These are phyloP conservation scores for Pyrus hybrid DNA, from an alignment of 331 rosid genomes.

Conservation along the genomic window DNA sequence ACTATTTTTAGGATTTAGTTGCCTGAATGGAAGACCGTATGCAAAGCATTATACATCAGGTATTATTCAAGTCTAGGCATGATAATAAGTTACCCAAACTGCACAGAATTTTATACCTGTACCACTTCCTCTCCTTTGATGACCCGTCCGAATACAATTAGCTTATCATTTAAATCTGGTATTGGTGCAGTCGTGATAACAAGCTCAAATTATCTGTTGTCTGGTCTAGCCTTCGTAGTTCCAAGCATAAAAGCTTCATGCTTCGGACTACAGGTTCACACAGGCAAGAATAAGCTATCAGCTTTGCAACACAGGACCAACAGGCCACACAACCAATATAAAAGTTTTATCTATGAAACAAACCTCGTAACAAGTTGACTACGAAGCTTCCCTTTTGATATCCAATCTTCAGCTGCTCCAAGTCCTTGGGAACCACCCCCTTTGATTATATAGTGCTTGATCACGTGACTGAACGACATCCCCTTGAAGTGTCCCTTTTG, in stretches of 20 bases:
- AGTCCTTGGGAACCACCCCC: slow-evolving; percentile 69
- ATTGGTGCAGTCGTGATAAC: slow-evolving; percentile 96
- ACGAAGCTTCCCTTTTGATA: slow-evolving; percentile 64
- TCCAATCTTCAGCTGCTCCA: slow-evolving; percentile 82
- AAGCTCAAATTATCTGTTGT: slow-evolving; percentile 68
- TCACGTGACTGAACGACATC: slow-evolving; percentile 72
- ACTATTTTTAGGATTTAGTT: too few relatives aligned
- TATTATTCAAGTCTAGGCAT: neutral
- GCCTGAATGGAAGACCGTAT: slow-evolving; percentile 38
- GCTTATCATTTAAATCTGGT: slow-evolving; percentile 84
- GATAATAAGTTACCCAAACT: neutral
- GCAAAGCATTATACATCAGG: neutral
- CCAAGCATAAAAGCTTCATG: slow-evolving; percentile 94
- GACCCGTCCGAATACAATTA: slow-evolving; percentile 79
- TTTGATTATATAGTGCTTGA: slow-evolving; percentile 75
- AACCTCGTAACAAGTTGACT: slow-evolving; percentile 60
- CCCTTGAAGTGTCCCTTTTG: slow-evolving; percentile 81
- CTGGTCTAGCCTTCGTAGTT: slow-evolving; percentile 69
- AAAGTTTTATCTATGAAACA: neutral
- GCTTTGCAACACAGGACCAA: neutral
- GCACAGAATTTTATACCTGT: slow-evolving; percentile 49
- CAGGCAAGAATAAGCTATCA: neutral
- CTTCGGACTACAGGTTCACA: slow-evolving; percentile 43
- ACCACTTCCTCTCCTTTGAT: slow-evolving; percentile 94
- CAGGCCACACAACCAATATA: neutral